These are phyloP conservation scores for Hypoxylon rubiginosum DNA, from an alignment of 2,329 filamentous ascomycete species.

Conservation along the genomic window DNA sequence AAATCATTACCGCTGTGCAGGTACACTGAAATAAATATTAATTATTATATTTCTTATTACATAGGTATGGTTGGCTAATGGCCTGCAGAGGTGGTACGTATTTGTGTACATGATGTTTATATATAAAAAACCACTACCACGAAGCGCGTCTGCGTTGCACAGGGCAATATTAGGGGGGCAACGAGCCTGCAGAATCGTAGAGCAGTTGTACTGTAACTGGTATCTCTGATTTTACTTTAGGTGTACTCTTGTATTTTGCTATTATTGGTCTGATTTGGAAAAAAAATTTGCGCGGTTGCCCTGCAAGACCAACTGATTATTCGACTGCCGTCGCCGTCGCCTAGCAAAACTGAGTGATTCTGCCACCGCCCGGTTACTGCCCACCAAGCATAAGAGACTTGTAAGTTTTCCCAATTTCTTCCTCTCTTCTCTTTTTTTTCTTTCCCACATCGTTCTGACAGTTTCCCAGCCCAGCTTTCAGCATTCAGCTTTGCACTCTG, in stretches of 20 bases:
- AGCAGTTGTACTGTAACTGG: background rate
- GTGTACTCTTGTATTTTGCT: background rate
- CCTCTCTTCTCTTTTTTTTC: constrained; percentile 12
- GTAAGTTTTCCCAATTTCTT: background rate
- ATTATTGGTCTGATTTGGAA: background rate
- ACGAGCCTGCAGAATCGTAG: background rate
- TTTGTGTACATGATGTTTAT: background rate
- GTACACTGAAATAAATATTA: no score
- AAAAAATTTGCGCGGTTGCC: background rate
- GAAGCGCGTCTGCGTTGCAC: background rate
- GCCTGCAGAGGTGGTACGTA: background rate
- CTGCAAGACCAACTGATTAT: background rate
- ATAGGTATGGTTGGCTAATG: background rate
- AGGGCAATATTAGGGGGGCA: background rate
- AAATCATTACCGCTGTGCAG: no score
- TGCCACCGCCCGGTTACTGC: background rate
- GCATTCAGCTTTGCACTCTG: background rate
- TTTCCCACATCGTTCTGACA: constrained; percentile 3
- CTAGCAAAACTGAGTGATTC: background rate
- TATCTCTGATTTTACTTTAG: background rate
- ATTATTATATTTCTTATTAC: no score
- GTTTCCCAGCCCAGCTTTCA: background rate
- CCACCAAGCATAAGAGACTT: background rate
- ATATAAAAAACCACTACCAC: background rate
- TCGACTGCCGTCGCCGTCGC: background rate